A percentile compares a stretch with the other conserved stretches of the same genome.
phyloP scores from a whole-genome alignment of 2,329 filamentous ascomycete species.

The Sclerotinia nivalis region DNA sequence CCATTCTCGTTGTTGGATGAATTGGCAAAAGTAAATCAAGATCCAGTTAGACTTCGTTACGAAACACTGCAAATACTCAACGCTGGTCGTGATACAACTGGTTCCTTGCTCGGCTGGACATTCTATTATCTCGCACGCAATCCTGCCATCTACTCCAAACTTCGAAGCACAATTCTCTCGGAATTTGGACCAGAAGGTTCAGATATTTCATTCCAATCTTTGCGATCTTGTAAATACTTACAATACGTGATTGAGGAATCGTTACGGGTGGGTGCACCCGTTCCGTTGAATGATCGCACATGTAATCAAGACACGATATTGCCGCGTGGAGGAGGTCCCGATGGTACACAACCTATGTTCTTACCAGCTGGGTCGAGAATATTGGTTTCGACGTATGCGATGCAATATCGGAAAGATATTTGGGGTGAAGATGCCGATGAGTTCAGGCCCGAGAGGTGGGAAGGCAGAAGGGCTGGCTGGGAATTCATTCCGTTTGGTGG shows the following conservation, averaged over 20 bases:
- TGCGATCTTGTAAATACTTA: constrained; percentile 32
- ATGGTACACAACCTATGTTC: constrained; percentile 40
- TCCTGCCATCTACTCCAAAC: constrained; percentile 35
- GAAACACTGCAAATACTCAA: constrained; percentile 29
- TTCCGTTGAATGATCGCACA: constrained; percentile 53
- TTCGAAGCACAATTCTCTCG: constrained; percentile 45
- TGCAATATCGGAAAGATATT: constrained; percentile 51
- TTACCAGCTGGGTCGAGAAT: constrained; percentile 35
- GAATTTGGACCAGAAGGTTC: constrained; percentile 33
- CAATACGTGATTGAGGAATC: constrained; percentile 39
- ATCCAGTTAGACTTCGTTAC: constrained; percentile 29
- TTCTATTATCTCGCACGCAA: constrained; percentile 26
- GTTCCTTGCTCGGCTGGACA: constrained; percentile 38
- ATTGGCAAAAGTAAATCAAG: constrained; percentile 39
- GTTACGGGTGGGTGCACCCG: constrained; percentile 50
- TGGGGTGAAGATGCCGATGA: constrained; percentile 60
- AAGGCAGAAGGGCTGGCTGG: constrained; percentile 60
- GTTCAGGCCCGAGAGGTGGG: constrained; percentile 36
- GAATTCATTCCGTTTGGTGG: constrained; percentile 76
- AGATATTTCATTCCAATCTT: constrained; percentile 22
- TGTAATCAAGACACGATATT: constrained; percentile 48
- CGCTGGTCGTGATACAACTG: constrained; percentile 30
- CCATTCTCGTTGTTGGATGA: constrained; percentile 45
- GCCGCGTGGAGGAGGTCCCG: constrained; percentile 42
- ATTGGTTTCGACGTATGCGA: constrained; percentile 35